These are phyloP conservation scores for Hypoxylon lienhwacheense DNA, from an alignment of 495 filamentous ascomycete species.

Conservation along the genomic window DNA sequence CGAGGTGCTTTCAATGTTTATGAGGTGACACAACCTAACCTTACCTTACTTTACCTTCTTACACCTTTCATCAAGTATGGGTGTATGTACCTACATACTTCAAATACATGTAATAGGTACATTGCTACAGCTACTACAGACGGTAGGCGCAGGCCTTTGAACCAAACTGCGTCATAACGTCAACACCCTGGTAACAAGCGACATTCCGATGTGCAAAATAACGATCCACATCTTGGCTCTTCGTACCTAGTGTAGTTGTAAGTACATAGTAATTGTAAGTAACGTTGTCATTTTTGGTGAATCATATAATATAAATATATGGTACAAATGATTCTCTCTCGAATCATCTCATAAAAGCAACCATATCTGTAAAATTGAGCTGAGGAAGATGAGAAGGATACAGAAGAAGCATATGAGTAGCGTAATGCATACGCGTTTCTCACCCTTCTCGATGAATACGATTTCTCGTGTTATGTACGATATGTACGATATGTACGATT, in stretches of 20 bases:
- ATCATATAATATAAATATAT: slow-evolving; percentile 17
- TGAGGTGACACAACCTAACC: slow-evolving; percentile 28
- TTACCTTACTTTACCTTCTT: background rate
- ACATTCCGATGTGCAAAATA: slow-evolving; percentile 41
- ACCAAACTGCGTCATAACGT: slow-evolving; percentile 35
- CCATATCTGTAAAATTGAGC: background rate
- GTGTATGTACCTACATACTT: no score
- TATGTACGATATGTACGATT: no score
- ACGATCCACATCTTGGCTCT: slow-evolving; percentile 39
- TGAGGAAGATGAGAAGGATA: slow-evolving; percentile 2
- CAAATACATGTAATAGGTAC: no score
- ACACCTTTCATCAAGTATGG: no score
- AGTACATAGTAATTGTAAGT: no score
- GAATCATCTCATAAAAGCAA: slow-evolving; percentile 16
- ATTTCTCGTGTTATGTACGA: slow-evolving; percentile 4
- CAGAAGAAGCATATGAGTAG: background rate
- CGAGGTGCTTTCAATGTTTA: slow-evolving; percentile 32
- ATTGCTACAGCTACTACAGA: no score
- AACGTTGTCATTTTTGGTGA: slow-evolving; percentile 21
- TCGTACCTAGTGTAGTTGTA: no score
- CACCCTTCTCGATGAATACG: slow-evolving; percentile 16
- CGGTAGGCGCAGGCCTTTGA: no score
- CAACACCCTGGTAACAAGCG: slow-evolving; percentile 35
- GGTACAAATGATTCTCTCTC: slow-evolving; percentile 3
- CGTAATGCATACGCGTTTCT: slow-evolving; percentile 10